Percentiles rank a stretch among this genome's conserved stretches.
Conservation (phyloP, 352 stramenopile genomes). For the Phytophthora multivora region DNA sequence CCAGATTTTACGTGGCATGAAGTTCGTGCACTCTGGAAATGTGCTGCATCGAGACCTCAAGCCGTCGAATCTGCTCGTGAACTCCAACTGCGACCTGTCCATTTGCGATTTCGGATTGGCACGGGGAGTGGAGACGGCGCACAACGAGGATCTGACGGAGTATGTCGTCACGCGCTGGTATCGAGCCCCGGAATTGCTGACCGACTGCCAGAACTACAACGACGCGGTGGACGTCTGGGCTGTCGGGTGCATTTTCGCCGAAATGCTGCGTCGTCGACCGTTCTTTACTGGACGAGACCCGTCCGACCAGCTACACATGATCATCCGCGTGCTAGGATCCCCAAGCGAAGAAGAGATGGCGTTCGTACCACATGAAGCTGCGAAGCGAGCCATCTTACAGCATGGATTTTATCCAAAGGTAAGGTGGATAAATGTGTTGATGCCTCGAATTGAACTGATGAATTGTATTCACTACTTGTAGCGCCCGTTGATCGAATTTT, state of each 20-base stretch:
- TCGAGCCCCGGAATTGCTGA: constrained; percentile 84
- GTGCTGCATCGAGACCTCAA: constrained; percentile 93
- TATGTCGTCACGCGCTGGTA: constrained; percentile 96
- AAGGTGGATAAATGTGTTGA: neutral
- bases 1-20: constrained; percentile 94
- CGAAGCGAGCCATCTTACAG: constrained; percentile 83
- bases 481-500: constrained; percentile 82
- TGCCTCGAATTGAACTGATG: neutral
- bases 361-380: constrained; percentile 96
- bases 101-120: constrained; percentile 94
- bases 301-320: constrained; percentile 88
- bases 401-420: constrained; percentile 88
- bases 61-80: constrained; percentile 89
- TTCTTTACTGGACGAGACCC: constrained; percentile 85
- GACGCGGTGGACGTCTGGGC: constrained; percentile 96
- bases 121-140: constrained; percentile 84
- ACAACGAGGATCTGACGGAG: constrained; percentile 84
- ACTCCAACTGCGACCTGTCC: constrained; percentile 90
- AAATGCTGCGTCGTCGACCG: constrained; percentile 96
- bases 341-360: constrained; percentile 94
- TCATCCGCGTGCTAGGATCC: constrained; percentile 92
- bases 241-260: constrained; percentile 99
- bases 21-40: constrained; percentile 98
- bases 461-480: constrained; percentile 19
- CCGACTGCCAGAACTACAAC: constrained; percentile 96